Base-by-base conservation (phyloP, 805 yeast genomes). In the Maudiozyma pseudohumilis region DNA sequence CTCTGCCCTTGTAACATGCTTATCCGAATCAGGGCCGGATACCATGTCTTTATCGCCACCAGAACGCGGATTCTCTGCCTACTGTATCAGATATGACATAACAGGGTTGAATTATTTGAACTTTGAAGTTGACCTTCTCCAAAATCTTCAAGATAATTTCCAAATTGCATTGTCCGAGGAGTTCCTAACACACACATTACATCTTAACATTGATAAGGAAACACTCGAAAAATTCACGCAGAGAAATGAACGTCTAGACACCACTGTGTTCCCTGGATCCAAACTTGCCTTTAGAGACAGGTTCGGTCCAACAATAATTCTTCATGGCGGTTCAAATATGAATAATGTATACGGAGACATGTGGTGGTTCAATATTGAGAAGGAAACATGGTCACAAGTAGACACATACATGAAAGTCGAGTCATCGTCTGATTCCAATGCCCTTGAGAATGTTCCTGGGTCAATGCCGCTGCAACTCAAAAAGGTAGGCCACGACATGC, bases 321-420 rank as follows among this genome's bases (percentile, higher is more conserved):
- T 60, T 2, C 67, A 64, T 40, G 70, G 70, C 5, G 70, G 70
- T 2, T 61, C 68, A 1, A 44, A 53, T 36, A 49, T 51, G 5
- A 33, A 39, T 6, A 52, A 60, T 19, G 63, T 71, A 4, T 50
- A 58, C 17, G 71, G 71, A 19, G 77, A 72, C 51, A 44, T 64
- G 44, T 73, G 77, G 77, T 59, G 64, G 56, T 72, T 69, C 42
- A 68, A 69, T 45, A 43, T 72, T 15, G 61, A 61, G 15, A 45
- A 56, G 2, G 73, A 67, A 39, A 48, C 50, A 3, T 73, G 78
- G 78, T 40, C 38, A 15, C 38, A 37, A 30, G 40, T 40, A 25
- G 44, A 33, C 10, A 40, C 44, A 3, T 51, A 25, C 31, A 43
- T 27, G 21, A 37, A 13, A 16, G 11, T 22, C 11, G n/a, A 29